These are phyloP conservation scores for Termitomyces sp. DNA, from an alignment of 768 basidiomycete species.

Conservation along the genomic window DNA sequence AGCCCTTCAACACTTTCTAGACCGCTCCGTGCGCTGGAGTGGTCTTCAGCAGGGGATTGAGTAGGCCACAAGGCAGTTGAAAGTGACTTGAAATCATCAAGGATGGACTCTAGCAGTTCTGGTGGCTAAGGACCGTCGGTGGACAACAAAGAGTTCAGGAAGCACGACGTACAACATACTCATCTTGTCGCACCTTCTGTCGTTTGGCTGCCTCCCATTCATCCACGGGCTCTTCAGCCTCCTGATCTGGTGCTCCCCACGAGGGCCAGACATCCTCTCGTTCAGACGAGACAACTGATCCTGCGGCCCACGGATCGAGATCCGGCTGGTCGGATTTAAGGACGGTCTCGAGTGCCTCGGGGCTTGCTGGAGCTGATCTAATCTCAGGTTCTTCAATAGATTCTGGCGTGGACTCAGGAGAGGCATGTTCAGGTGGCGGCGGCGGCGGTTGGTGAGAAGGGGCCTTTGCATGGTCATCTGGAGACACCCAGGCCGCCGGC, in stretches of 20 bases:
- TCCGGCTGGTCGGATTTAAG: slow-evolving; percentile 22
- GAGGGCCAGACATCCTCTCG: slow-evolving; percentile 33
- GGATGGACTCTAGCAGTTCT: slow-evolving; percentile 52
- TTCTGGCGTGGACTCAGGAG: not conserved
- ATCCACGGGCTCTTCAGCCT: slow-evolving; percentile 27
- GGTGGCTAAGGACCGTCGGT: slow-evolving; percentile 47
- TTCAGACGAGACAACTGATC: slow-evolving; percentile 16
- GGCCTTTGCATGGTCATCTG: slow-evolving; percentile 28
- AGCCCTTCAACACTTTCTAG: slow-evolving; percentile 48
- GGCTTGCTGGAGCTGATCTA: slow-evolving; percentile 26
- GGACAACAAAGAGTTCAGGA: slow-evolving; percentile 12
- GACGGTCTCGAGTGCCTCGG: slow-evolving; percentile 55
- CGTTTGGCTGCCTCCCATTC: slow-evolving; percentile 65
- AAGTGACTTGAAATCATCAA: slow-evolving; percentile 48
- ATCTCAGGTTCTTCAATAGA: not conserved
- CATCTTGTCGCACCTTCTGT: slow-evolving; percentile 54
- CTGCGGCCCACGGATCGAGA: slow-evolving; percentile 30
- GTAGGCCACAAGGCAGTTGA: slow-evolving; percentile 47
- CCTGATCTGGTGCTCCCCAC: slow-evolving; percentile 29
- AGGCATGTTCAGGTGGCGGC: not conserved
- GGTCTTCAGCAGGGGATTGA: not conserved
- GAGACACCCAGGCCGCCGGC: slow-evolving; percentile 26
- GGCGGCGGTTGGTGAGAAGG: slow-evolving; percentile 10
- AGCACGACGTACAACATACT: slow-evolving; percentile 52
- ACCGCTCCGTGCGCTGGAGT: slow-evolving; percentile 26